Percentiles rank a stretch among this genome's conserved stretches.
These are phyloP conservation scores for Hirsutella minnesotensis DNA, from an alignment of 2,329 filamentous ascomycete genomes.

Conservation along the genomic window DNA sequence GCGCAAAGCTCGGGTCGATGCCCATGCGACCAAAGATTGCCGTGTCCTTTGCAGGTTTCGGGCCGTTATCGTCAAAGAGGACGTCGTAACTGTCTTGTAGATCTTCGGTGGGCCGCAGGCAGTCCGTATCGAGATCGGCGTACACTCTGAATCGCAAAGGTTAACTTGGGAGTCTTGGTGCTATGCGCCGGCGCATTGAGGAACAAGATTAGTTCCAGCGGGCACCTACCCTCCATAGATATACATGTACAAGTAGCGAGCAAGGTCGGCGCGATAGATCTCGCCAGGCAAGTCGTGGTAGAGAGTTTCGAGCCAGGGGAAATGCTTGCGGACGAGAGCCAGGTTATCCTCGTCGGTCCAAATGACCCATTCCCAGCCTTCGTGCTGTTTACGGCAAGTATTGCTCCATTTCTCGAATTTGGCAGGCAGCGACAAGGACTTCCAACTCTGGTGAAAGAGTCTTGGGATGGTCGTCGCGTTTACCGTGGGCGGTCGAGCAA, in stretches of 20 bases:
- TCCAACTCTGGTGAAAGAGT: conserved; percentile 17
- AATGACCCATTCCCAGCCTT: conserved; percentile 22
- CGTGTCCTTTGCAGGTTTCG: neutral
- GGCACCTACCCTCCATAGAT: conserved; percentile 19
- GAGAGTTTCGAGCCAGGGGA: conserved; percentile 17
- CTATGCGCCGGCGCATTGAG: neutral
- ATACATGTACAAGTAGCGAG: conserved; percentile 23
- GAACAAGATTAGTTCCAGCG: neutral
- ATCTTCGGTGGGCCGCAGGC: conserved; percentile 3
- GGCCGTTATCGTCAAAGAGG: neutral
- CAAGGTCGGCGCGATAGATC: conserved; percentile 20
- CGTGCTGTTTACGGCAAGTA: conserved; percentile 16
- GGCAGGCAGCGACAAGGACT: conserved; percentile 10
- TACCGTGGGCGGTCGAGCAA: neutral
- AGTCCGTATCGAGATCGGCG: conserved; percentile 14
- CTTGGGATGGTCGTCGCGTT: conserved; percentile 21
- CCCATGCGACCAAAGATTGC: conserved; percentile 22
- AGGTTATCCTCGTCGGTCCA: conserved; percentile 25
- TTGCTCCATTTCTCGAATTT: conserved; percentile 19
- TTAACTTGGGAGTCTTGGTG: neutral
- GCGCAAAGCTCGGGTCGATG: conserved; percentile 12
- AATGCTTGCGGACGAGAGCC: conserved; percentile 17
- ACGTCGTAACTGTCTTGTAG: neutral
- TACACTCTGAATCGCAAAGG: conserved; percentile 12
- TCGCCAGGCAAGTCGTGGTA: conserved; percentile 16